Percentiles rank a stretch among this genome's conserved stretches.
Conservation (phyloP, 345 rosid genomes). For the Litchi chinensis region DNA sequence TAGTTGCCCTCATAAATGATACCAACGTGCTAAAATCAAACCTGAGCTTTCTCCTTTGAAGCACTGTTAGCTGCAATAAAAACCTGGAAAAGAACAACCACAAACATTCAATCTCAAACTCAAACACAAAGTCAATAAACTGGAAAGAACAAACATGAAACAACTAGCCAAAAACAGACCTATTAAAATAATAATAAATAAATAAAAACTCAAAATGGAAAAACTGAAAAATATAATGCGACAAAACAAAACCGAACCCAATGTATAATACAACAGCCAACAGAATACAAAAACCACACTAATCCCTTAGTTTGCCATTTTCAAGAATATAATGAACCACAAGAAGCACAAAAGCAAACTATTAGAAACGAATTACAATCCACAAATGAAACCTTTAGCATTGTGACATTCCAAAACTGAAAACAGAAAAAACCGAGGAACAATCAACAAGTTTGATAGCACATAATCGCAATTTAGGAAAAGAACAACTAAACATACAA, state of each 20-base stretch:
- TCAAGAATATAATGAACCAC: background rate
- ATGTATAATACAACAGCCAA: background rate
- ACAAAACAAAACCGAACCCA: background rate
- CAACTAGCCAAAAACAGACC: background rate
- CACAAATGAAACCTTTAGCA: background rate
- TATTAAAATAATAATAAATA: background rate
- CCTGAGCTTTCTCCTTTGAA: constrained; percentile 89
- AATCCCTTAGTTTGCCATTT: background rate
- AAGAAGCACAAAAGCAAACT: background rate
- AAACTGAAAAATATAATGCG: background rate
- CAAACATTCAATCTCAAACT: background rate
- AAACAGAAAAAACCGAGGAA: background rate
- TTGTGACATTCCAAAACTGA: background rate
- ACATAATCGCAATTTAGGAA: background rate
- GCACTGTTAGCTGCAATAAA: constrained; percentile 68
- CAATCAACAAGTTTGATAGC: background rate
- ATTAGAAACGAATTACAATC: background rate
- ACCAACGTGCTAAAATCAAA: constrained; percentile 22
- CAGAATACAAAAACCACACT: background rate
- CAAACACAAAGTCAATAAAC: constrained; percentile 8
- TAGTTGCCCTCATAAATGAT: background rate
- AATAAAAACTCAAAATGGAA: background rate
- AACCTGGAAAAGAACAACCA: constrained; percentile 50
- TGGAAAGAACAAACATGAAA: background rate
- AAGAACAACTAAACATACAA: background rate